Evolutionary conservation across 2,329 filamentous ascomycete genomes (phyloP), one percentile per base, ranked within the genome.

Genomic region (Paraconiothyrium sp.): DNA sequence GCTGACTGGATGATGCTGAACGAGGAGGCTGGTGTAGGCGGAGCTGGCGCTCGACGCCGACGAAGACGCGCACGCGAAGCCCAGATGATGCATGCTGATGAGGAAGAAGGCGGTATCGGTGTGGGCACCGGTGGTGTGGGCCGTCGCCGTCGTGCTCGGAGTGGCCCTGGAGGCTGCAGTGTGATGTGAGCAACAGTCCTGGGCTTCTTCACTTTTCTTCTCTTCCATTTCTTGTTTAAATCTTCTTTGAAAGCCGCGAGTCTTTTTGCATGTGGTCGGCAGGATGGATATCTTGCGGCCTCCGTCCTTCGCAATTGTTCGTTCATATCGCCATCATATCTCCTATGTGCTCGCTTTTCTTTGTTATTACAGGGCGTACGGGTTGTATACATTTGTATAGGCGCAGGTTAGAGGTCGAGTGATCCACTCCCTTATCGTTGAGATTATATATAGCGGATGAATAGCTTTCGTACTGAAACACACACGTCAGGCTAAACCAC

Each of bases 1-100:
- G 90, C 91, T 0, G 91, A 96, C 58, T 97, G 93, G 77, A 97
- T 97, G 93, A 92, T 96, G 80, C 89, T 92, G 16, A 92, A 88
- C 54, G 93, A 97, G 77, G 94, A 97, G 76, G 92, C 91, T 0
- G 91, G 90, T 2, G 86, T 86, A 2, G 84, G 82, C 2, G 92
- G 90, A 1, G 69, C 74, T 1, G 89, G 91, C 6, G 83, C 86
- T 2, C 84, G 93, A 57, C 84, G 93, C 57, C 83, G 94, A 61
- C 84, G 93, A 65, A 85, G 93, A 54, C 85, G 94, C 61, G 92
- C 92, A 1, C 86, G 94, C 50, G 92, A 97, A 76, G 93, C 93
- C 5, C 90, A 93, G 74, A 84, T 90, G 74, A 83, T 92, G 67
- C 92, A 95, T 78, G 89, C 91, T 50, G 88, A 92, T 68, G 93